These are phyloP conservation scores for Coniochaeta hoffmannii DNA, from an alignment of 2,329 filamentous ascomycete species.

Conservation along the genomic window DNA sequence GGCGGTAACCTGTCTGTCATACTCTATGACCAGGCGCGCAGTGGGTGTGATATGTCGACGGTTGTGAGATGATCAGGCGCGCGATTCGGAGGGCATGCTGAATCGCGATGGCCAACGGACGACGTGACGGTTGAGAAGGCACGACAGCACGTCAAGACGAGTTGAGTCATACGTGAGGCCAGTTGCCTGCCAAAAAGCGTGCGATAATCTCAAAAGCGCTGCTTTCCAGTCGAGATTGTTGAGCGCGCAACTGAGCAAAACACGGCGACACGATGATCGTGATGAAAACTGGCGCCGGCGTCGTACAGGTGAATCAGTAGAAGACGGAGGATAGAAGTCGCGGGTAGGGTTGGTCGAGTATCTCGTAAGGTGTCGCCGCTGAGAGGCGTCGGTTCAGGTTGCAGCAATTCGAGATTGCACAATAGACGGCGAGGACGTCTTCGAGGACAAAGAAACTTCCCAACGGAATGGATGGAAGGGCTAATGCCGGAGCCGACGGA, in stretches of 20 bases:
- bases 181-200: constrained; percentile 2
- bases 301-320: not conserved
- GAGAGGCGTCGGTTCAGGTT: not conserved
- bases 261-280: not conserved
- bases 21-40: constrained; percentile 44
- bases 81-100: constrained; percentile 52
- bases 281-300: not conserved
- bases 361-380: not conserved
- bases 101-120: constrained; percentile 29
- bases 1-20: constrained; percentile 53
- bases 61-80: constrained; percentile 39
- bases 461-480: constrained; percentile 14
- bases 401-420: constrained; percentile 14
- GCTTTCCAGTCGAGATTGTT: constrained; percentile 3
- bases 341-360: not conserved
- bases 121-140: constrained; percentile 22
- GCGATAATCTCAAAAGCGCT: constrained; percentile 8
- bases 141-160: constrained; percentile 7
- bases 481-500: not conserved
- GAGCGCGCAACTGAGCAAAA: not conserved
- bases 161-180: constrained; percentile 14
- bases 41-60: constrained; percentile 24
- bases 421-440: constrained; percentile 19
- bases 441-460: constrained; percentile 18
- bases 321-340: not conserved